A percentile compares a stretch with the other conserved stretches of the same genome.
Conservation (phyloP, 1,139 yeast genomes). For the Blastobotrys persicus region DNA sequence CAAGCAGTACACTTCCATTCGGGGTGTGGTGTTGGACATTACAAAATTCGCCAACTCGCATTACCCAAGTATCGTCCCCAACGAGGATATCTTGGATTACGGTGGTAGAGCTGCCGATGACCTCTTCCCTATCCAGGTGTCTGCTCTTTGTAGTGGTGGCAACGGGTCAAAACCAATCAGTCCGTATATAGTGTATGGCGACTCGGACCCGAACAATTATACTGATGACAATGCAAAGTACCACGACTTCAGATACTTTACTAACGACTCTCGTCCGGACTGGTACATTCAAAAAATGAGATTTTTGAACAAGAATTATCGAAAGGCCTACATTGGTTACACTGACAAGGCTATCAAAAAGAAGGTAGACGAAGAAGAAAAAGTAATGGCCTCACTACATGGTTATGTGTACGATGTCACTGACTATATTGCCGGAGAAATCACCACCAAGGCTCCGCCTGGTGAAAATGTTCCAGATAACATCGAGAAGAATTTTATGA, state of each 20-base stretch:
- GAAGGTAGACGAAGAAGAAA: conserved; percentile 28
- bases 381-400: conserved; percentile 35
- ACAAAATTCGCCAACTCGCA: conserved; percentile 41
- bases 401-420: conserved; percentile 42
- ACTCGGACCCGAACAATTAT: conserved; percentile 35
- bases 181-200: conserved; percentile 39
- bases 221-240: conserved; percentile 41
- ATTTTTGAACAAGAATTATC: conserved; percentile 36
- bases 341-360: conserved; percentile 35
- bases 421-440: conserved; percentile 39
- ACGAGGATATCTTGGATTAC: conserved; percentile 34
- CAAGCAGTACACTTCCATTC: conserved; percentile 38
- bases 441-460: conserved; percentile 34
- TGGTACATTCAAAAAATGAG: conserved; percentile 43
- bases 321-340: conserved; percentile 40
- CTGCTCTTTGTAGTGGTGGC: conserved; percentile 40
- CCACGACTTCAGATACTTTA: conserved; percentile 42
- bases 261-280: conserved; percentile 43
- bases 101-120: conserved; percentile 40
- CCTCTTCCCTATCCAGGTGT: conserved; percentile 42
- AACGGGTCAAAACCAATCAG: conserved; percentile 32
- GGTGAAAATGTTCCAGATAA: conserved; percentile 30
- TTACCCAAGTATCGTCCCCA: conserved; percentile 41
- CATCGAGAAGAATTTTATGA: conserved; percentile 36
- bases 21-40: conserved; percentile 42